Base-by-base conservation (phyloP, 805 yeast genomes). In the Suhomyces xylopsoci region DNA sequence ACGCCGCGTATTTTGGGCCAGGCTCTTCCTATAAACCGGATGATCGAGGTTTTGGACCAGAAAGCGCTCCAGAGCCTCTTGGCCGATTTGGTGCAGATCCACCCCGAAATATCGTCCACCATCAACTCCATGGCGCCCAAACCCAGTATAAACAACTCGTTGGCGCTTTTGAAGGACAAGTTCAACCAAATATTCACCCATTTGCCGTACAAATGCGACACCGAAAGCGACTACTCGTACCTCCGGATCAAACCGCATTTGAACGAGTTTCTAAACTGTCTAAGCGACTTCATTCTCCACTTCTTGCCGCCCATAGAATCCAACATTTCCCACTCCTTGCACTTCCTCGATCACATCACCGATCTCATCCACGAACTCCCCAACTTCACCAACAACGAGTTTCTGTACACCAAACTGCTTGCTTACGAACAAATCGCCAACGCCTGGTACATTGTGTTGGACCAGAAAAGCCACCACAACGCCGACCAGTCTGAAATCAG, bases 181-280 rank as follows among this genome's bases (percentile, higher is more conserved):
- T 70, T 80, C 47, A 64, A 75, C 19, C 63, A 62, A 4, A 80
- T 88, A 25, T 60, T 70, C 19, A 65, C 66, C 8, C 76, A 79
- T 54, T 68, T 90, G 57, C 97, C 97, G 1, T 89, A 87, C 66
- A 84, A 85, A 58, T 90, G 89, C 56, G 91, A 88, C 59, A 75
- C 79, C 8, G 75, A 80, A 36, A 81, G 87, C 46, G 96, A 90
- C 66, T 90, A 90, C 63, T 83, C 92, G 4, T 90, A 82, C 65
- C 69, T 87, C 52, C 76, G 96, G 52, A 88, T 90, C 36, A 83
- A 87, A 61, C 81, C 87, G 6, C 69, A 74, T 53, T 78, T 88
- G 55, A 80, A 81, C 53, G 94, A 87, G 58, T 88, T 90, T 59
- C 78, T 88, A 54, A 76, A 78, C 55, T 83, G 89, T 20, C 71